Base-by-base conservation (phyloP, 345 rosid genomes). In the Streptanthus diversifolius region DNA sequence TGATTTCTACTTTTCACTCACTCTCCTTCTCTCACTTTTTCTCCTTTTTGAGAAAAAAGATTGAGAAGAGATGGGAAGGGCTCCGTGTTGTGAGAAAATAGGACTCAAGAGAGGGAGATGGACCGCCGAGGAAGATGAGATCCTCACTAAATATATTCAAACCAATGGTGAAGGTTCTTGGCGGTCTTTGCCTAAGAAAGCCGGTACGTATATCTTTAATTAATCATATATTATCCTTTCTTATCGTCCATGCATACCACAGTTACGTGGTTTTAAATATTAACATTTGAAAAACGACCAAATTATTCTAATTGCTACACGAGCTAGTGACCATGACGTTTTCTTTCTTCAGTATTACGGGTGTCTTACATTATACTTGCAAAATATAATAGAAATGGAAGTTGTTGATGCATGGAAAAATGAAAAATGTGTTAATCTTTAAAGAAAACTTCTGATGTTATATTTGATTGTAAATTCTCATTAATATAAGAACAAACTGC, bases 81-180 rank as follows among this genome's bases (percentile, higher is more conserved):
- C 95, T 10, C 93, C 97, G 1, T 93, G 97, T 58, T 93, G 98
- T 77, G 93, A 87, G 81, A 90, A 93, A 61, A 82, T 86, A 3
- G 97, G 97, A 52, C 68, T 93, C 72, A 93, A 83, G 85, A 87
- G 65, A 73, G 98, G 97, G 12, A 84, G 95, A 78, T 93, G 97
- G 97, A 88, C 93, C 0, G 76, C 85, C 0, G 93, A 88, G 68
- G 98, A 93, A 84, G 98, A 93, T 76, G 80, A 82, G 73, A 74
- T 83, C 21, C 75, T 90, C 66, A 78, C 86, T 43, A 81, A 66
- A 7, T 90, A 88, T 77, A 88, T 90, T 68, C 89, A 80, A 21
- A 78, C 80, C 43, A 79, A 88, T 74, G 98, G 97, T 4, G 90
- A 90, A 76, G 96, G 98, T 36, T 87, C 89, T 3, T 93, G 98